phyloP scores from a whole-genome alignment of 345 rosid species.

The Brassica napus region DNA sequence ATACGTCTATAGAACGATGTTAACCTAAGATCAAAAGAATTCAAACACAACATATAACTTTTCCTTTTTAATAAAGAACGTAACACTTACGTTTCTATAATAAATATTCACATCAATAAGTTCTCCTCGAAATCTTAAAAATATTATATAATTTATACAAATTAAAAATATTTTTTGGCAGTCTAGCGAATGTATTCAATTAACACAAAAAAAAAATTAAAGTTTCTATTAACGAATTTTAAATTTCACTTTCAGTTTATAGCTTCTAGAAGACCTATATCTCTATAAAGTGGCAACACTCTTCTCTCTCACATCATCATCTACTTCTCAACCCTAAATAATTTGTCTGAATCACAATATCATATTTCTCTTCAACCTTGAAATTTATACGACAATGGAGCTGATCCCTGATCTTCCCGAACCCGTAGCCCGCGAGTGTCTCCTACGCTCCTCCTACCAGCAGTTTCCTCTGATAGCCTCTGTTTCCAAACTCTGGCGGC shows the following conservation, averaged over 20 bases:
- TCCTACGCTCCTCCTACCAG: slow-evolving; percentile 47
- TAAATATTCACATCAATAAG: not conserved
- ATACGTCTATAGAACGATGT: not conserved
- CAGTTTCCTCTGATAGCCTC: slow-evolving; percentile 47
- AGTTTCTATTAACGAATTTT: not conserved
- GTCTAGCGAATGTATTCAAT: not conserved
- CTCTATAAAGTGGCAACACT: slow-evolving; percentile 39
- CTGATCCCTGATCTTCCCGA: slow-evolving; percentile 64
- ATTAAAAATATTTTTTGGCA: not conserved
- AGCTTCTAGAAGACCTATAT: slow-evolving; percentile 28
- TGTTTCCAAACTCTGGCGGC: slow-evolving; percentile 60
- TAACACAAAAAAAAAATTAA: not conserved
- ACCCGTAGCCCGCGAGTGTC: slow-evolving; percentile 57
- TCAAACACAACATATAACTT: not conserved
- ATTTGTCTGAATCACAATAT: not conserved
- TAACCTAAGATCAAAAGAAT: slow-evolving; percentile 15
- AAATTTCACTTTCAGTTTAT: slow-evolving; percentile 8
- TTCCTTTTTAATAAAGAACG: not conserved
- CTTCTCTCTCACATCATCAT: slow-evolving; percentile 19
- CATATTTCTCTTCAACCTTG: not conserved
- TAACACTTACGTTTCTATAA: not conserved
- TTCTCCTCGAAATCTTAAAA: not conserved
- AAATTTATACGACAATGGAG: slow-evolving; percentile 40
- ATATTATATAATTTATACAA: not conserved
- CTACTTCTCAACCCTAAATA: not conserved